These are phyloP conservation scores for Calonectria fujianensis DNA, from an alignment of 2,329 filamentous ascomycete species.

Conservation along the genomic window DNA sequence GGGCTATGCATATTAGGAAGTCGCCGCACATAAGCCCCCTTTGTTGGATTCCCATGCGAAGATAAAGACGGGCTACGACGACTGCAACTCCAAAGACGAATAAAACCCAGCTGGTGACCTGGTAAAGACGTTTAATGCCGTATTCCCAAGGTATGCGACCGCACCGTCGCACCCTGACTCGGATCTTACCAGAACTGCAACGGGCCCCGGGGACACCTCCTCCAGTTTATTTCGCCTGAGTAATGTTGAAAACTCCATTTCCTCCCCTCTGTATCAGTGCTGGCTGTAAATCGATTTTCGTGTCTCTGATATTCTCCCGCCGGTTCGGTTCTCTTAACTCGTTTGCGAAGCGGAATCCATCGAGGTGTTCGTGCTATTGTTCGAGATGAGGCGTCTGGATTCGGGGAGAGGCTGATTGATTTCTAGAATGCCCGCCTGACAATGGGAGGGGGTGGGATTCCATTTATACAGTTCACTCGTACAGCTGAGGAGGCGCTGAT, in stretches of 20 bases:
- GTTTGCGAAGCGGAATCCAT: neutral
- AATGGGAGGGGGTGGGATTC: neutral
- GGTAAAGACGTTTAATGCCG: neutral
- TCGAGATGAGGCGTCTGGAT: neutral
- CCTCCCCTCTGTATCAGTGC: neutral
- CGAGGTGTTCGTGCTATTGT: neutral
- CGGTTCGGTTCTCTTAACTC: neutral
- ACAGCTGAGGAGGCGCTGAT: neutral
- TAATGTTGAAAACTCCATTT: neutral
- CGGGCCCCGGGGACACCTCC: neutral
- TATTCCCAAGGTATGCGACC: neutral
- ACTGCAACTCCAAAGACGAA: neutral
- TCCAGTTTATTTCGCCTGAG: neutral
- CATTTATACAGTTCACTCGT: neutral
- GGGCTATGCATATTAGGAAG: neutral
- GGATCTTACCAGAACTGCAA: slow-evolving; percentile 4
- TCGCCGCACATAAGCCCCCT: neutral
- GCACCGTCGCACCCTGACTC: neutral
- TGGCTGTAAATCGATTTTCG: neutral
- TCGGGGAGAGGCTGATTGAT: neutral
- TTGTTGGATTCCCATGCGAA: neutral
- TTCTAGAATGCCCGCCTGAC: neutral
- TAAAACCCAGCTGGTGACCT: slow-evolving; percentile 6
- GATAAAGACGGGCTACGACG: neutral
- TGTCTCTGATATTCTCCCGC: neutral